Evolutionary conservation across 805 yeast genomes (phyloP), one percentile per base, ranked within the genome.

Genomic region (Diddensiella caesifluorescens): DNA sequence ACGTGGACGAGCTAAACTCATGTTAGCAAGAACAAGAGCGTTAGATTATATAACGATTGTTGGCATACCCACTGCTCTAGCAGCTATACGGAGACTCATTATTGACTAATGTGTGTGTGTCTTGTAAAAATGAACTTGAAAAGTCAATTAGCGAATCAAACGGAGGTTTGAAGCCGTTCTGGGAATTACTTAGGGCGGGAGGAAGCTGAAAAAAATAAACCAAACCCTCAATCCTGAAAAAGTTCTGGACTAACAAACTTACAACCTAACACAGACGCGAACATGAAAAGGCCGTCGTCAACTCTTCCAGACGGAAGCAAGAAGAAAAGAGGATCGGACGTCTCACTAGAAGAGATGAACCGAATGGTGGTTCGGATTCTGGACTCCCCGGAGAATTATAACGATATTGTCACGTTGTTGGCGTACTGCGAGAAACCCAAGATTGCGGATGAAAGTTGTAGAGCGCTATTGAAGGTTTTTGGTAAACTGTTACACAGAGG

Each of bases 381-480:
- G 2, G 64, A 65, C 28, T 67, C 79, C 4, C 60, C 77, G 18
- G 71, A 71, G 46, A 45, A 73, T 46, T 77, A 74, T 57, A 83
- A 83, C 54, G 71, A 75, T 45, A 59, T 83, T 5, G 74, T 69
- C 2, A 54, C 54, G 4, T 60, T 83, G 29, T 45, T 78, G n/a
- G 61, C 60, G 10, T 68, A 67, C 39, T 64, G 71, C 25, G 59
- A 57, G 4, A 30, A 45, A 1, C 49, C 55, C 50, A 42, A 31
- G 41, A 38, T 32, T 18, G 40, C 47, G 7, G 21, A 41, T n/a
- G 38, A 38, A 22, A 32, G 29, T 16, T 26, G 35, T 6, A 44
- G 45, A 25, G 56, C 66, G 1, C 48, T 81, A 29, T 65, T 61
- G 47, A 65, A 70, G 48, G 55, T 70, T 6, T 83, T 81, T 55